Percentiles rank a stretch among this genome's conserved stretches.
Evolutionary conservation across 169 alveolate species (phyloP).

Genomic region (Eimeria sp.): DNA sequence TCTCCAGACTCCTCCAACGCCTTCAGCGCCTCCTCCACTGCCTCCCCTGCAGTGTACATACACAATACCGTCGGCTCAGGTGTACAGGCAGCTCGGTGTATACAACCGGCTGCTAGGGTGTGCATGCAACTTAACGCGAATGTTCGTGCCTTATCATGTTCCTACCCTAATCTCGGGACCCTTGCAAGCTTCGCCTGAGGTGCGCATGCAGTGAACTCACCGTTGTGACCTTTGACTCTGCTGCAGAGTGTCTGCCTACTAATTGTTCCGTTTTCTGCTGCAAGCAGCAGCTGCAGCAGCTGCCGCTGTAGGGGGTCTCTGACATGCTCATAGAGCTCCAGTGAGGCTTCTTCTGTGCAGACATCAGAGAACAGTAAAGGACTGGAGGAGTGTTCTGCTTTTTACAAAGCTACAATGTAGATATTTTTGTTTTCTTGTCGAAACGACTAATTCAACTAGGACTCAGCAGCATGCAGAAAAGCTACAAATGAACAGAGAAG

Average conservation of each 20-base stretch:
- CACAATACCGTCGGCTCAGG: not conserved
- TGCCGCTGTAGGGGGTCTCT: constrained; percentile 20
- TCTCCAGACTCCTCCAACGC: constrained; percentile 42
- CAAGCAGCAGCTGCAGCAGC: not conserved
- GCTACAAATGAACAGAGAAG: too few relatives aligned
- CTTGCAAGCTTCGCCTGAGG: not conserved
- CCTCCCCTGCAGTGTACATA: constrained; percentile 20
- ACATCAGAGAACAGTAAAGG: not conserved
- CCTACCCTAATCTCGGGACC: not conserved
- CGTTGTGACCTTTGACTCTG: not conserved
- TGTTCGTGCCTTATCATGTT: not conserved
- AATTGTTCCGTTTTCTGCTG: not conserved
- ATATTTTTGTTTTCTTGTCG: too few relatives aligned
- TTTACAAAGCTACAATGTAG: not conserved
- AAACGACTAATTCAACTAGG: too few relatives aligned
- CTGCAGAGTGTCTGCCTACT: not conserved
- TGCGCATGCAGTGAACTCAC: not conserved
- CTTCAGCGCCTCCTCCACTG: constrained; percentile 19
- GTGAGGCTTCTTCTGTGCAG: not conserved
- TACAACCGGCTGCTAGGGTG: not conserved
- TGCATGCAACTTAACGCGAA: not conserved
- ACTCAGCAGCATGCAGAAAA: too few relatives aligned
- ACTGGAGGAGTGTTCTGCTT: too few relatives aligned
- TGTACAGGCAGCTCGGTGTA: not conserved
- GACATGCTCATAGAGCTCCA: not conserved